Percentiles rank a stretch among this genome's conserved stretches.
These are phyloP conservation scores for Leavenworthia alabamica DNA, from an alignment of 345 rosid species.

Conservation along the genomic window DNA sequence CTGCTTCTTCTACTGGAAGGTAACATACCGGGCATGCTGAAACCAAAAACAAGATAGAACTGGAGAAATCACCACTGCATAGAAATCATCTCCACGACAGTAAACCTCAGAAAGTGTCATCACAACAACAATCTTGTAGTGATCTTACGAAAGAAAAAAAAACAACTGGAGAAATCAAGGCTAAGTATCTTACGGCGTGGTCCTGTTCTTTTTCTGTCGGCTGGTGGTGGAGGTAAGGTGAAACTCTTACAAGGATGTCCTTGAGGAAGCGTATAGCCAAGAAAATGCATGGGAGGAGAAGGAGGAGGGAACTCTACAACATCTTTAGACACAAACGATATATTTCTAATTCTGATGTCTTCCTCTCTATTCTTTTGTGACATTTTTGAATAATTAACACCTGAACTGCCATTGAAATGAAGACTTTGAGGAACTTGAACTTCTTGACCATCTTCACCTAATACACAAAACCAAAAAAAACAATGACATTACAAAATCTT, in stretches of 20 bases:
- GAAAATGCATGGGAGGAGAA: constrained; percentile 68
- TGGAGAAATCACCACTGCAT: constrained; percentile 11
- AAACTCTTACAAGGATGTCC: constrained; percentile 91
- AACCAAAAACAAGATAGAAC: constrained; percentile 24
- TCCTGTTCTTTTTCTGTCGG: constrained; percentile 87
- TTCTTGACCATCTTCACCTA: constrained; percentile 71
- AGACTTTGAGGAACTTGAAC: constrained; percentile 38
- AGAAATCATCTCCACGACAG: neutral
- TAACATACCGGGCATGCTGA: constrained; percentile 99
- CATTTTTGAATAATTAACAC: constrained; percentile 21
- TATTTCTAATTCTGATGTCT: constrained; percentile 15
- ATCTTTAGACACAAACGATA: constrained; percentile 21
- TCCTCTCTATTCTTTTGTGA: constrained; percentile 25
- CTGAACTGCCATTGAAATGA: constrained; percentile 34
- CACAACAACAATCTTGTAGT: constrained; percentile 3
- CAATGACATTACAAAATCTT: neutral
- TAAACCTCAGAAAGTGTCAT: constrained; percentile 9
- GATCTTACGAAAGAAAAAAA: neutral
- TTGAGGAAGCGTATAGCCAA: constrained; percentile 87
- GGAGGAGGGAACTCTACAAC: constrained; percentile 42
- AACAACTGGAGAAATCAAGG: neutral
- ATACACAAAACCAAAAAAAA: constrained; percentile 15
- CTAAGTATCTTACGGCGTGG: constrained; percentile 71
- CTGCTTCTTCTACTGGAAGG: constrained; percentile 91
- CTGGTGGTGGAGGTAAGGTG: constrained; percentile 93